Conservation (phyloP, 2,329 filamentous ascomycete genomes). For the Fusarium floridanum region DNA sequence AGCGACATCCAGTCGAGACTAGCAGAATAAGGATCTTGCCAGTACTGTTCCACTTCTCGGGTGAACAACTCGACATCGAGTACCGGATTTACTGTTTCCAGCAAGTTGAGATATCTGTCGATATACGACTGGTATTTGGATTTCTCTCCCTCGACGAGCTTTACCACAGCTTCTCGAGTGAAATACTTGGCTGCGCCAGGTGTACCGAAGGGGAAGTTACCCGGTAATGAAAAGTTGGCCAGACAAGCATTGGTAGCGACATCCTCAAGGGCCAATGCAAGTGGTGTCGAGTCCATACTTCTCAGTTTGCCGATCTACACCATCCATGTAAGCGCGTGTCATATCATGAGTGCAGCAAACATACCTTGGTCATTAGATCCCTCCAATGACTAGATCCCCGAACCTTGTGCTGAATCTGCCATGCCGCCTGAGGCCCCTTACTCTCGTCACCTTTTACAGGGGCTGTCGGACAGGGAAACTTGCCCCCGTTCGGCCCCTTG, state of each 20-base stretch:
- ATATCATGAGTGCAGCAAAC: neutral
- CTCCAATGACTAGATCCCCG: conserved; percentile 54
- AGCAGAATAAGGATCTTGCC: conserved; percentile 47
- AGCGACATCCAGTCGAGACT: conserved; percentile 51
- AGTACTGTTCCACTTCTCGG: conserved; percentile 50
- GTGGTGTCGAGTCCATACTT: conserved; percentile 43
- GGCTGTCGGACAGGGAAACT: conserved; percentile 50
- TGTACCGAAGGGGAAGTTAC: conserved; percentile 56
- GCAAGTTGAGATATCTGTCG: conserved; percentile 47
- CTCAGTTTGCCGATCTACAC: conserved; percentile 47
- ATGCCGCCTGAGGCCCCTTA: conserved; percentile 48
- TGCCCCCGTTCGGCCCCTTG: conserved; percentile 53
- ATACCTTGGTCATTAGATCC: conserved; percentile 54
- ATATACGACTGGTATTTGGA: conserved; percentile 46
- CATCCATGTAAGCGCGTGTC: neutral
- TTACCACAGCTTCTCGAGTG: conserved; percentile 48
- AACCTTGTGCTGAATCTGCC: conserved; percentile 52
- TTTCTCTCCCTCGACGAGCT: conserved; percentile 48
- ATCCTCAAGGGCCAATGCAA: conserved; percentile 48
- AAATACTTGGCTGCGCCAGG: conserved; percentile 51
- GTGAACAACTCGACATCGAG: conserved; percentile 49
- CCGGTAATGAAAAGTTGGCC: conserved; percentile 52
- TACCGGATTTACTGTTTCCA: conserved; percentile 53
- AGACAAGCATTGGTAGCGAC: conserved; percentile 53
- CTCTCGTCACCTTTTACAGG: conserved; percentile 42